Evolutionary conservation across 2,329 filamentous ascomycete species (phyloP), one percentile per base, ranked within the genome.

Genomic region (Fusarium xyrophilum): DNA sequence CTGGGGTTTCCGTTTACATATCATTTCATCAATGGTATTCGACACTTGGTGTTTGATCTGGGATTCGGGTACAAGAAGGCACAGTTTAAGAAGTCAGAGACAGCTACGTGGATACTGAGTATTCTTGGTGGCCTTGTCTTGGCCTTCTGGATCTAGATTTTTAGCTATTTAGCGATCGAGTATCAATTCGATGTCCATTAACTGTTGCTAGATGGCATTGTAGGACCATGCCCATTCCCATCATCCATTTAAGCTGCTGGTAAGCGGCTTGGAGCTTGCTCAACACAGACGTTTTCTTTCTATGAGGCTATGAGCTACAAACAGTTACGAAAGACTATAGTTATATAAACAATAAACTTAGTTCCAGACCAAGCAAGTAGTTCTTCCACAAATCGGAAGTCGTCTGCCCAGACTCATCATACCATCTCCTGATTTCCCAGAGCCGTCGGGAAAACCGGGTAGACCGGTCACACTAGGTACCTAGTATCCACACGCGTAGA

Each of bases 1-100:
- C 14, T 67, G 8, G 65, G 65, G 0, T 67, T 67, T 13, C 65
- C 65, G 1, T 56, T 67, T 7, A 33, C 64, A 3, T 67, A 67
- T 12, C 65, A 67, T 33, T 67, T 60, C 19, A 14, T 67, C 17
- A 67, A 65, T 17, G 65, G 65, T 6, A 43, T 68, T 13, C 48
- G 65, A 5, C 65, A 67, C 15, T 19, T 67, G n/a, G 44, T 65
- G 10, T 67, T 67, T 48, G 65, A 68, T 40, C 13, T 68, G 15
- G 65, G 65, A 1, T 30, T 65, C 33, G 65, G 65, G 17, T 68
- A 65, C 7, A 65, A 60, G 27, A 67, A 68, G 23, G n/a, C 59
- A 1, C 53, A 64, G 7, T 67, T 67, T 3, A 53, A 40, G 14
- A 56, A 40, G n/a, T 68, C 64, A 6, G 65, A 67, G 25, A 48